phyloP scores from a whole-genome alignment of 345 rosid species.

The Eucalyptus decipiens region DNA sequence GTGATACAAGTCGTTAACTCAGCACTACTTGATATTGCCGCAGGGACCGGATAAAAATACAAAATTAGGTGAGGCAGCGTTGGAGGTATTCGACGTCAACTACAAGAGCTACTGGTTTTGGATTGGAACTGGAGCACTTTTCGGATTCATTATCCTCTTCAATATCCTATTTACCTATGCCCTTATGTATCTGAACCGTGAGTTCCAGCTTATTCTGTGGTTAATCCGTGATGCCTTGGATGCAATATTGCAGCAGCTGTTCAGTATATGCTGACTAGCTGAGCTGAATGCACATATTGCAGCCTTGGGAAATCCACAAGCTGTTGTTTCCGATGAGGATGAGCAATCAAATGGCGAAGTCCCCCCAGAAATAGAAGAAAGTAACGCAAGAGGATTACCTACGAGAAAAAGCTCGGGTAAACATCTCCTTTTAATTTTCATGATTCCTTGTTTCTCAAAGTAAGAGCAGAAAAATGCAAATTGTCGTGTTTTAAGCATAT shows the following conservation, averaged over 20 bases:
- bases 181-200: constrained; percentile 58
- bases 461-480: neutral
- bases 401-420: constrained; percentile 1
- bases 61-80: constrained; percentile 46
- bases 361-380: constrained; percentile 13
- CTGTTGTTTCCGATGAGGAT: constrained; percentile 39
- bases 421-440: neutral
- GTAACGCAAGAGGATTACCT: constrained; percentile 4
- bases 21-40: neutral
- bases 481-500: neutral
- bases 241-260: neutral
- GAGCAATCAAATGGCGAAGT: neutral
- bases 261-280: neutral
- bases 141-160: constrained; percentile 56
- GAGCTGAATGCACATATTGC: neutral
- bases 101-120: constrained; percentile 63
- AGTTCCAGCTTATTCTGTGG: constrained; percentile 1
- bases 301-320: constrained; percentile 71
- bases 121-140: constrained; percentile 56
- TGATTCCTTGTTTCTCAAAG: neutral
- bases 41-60: constrained; percentile 48
- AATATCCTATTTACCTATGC: constrained; percentile 65
- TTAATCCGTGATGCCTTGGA: neutral
- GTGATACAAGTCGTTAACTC: neutral
- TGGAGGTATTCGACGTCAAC: constrained; percentile 30